A percentile compares a stretch with the other conserved stretches of the same genome.
Conservation (phyloP, 768 basidiomycete species). For the Panaeolus cyanescens region DNA sequence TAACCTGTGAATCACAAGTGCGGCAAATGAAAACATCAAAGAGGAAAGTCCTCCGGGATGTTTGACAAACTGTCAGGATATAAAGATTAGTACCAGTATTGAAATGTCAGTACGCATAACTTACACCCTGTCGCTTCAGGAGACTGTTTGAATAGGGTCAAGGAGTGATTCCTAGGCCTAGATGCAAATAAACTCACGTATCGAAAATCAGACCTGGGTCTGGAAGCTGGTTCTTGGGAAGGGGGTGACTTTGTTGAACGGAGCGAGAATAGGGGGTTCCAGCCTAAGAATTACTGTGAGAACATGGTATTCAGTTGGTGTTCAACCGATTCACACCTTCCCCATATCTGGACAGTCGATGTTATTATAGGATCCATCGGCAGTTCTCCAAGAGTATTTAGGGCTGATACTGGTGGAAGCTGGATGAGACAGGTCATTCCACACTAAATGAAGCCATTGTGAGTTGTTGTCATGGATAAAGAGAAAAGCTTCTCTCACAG, state of each 20-base stretch:
- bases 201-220: slow-evolving; percentile 84
- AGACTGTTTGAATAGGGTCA: slow-evolving; percentile 34
- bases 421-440: slow-evolving; percentile 82
- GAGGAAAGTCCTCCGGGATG: slow-evolving; percentile 82
- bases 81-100: slow-evolving; percentile 10
- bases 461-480: neutral
- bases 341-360: slow-evolving; percentile 69
- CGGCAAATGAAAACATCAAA: slow-evolving; percentile 81
- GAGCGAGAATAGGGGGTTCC: slow-evolving; percentile 81
- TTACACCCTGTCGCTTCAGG: slow-evolving; percentile 68
- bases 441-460: slow-evolving; percentile 46
- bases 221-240: slow-evolving; percentile 70
- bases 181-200: slow-evolving; percentile 40
- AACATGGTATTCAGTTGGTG: neutral
- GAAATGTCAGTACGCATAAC: slow-evolving; percentile 8
- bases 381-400: slow-evolving; percentile 64
- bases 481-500: slow-evolving; percentile 40
- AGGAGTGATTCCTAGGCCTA: neutral
- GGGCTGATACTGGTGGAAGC: slow-evolving; percentile 68
- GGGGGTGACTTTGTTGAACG: slow-evolving; percentile 68
- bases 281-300: slow-evolving; percentile 37
- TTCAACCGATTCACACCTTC: slow-evolving; percentile 35
- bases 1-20: slow-evolving; percentile 78
- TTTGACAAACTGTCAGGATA: slow-evolving; percentile 53
- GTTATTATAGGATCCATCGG: slow-evolving; percentile 83